Conservation (phyloP, 1,284 basidiomycete species). For the Apiotrichum sp. region DNA sequence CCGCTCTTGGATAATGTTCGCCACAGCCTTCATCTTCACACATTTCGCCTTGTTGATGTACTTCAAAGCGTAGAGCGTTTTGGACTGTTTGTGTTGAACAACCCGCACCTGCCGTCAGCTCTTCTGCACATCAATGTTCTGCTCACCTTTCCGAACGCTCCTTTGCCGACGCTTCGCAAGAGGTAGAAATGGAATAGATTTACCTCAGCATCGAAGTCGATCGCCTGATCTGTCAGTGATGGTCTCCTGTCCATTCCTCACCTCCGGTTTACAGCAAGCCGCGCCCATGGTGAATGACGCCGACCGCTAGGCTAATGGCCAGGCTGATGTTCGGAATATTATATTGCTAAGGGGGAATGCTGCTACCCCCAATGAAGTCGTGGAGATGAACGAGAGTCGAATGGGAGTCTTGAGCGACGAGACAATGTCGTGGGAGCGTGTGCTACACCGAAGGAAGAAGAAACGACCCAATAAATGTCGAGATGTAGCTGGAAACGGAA, state of each 20-base stretch:
- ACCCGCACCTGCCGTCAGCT: slow-evolving; percentile 74
- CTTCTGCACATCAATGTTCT: too few species aligned
- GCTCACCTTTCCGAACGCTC: slow-evolving; percentile 91
- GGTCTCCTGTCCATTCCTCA: slow-evolving; percentile 18
- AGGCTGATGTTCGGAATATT: background rate
- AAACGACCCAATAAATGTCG: too few species aligned
- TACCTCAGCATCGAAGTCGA: slow-evolving; percentile 96
- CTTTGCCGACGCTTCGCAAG: slow-evolving; percentile 89
- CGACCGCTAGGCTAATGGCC: background rate
- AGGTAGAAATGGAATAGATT: slow-evolving; percentile 97
- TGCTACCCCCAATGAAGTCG: background rate
- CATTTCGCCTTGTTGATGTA: slow-evolving; percentile 99
- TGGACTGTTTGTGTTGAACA: slow-evolving; percentile 95
- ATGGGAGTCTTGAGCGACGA: too few species aligned
- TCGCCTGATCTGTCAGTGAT: slow-evolving; percentile 56
- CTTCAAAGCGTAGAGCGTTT: slow-evolving; percentile 91
- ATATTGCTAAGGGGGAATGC: background rate
- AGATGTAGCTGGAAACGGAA: too few species aligned
- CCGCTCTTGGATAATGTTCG: slow-evolving; percentile 93
- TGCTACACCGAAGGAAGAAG: too few species aligned
- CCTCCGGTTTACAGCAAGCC: slow-evolving; percentile 53
- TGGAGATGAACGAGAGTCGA: too few species aligned
- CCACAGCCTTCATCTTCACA: slow-evolving; percentile 94
- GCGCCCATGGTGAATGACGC: slow-evolving; percentile 47
- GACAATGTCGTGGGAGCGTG: too few species aligned